These are phyloP conservation scores for Phytophthora kernoviae DNA, from an alignment of 352 stramenopile genomes.

Conservation along the genomic window DNA sequence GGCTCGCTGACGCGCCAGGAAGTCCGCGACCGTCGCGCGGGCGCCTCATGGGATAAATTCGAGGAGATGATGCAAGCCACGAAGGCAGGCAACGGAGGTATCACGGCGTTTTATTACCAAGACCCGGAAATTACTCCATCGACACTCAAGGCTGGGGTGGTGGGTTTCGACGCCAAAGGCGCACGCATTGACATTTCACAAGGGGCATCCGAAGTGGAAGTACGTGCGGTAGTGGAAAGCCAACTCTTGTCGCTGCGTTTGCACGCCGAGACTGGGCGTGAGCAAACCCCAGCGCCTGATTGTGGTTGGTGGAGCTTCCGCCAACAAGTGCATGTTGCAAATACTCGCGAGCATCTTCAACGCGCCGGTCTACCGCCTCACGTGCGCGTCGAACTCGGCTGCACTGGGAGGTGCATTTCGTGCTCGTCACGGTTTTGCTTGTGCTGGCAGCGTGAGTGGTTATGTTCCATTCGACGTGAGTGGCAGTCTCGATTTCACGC, in stretches of 20 bases:
- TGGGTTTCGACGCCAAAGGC: conserved; percentile 47
- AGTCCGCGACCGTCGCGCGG: conserved; percentile 47
- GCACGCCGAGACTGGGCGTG: conserved; percentile 63
- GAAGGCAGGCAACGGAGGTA: conserved; percentile 47
- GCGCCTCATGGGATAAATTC: conserved; percentile 59
- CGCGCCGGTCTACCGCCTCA: conserved; percentile 52
- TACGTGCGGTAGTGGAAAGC: conserved; percentile 69
- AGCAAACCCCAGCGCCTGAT: conserved; percentile 57
- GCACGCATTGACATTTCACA: conserved; percentile 19
- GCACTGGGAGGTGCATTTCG: conserved; percentile 58
- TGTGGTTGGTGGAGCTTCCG: conserved; percentile 61
- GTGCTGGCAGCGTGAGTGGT: conserved; percentile 16
- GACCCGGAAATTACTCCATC: conserved; percentile 75
- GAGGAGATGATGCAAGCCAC: conserved; percentile 49
- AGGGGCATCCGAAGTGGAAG: conserved; percentile 32
- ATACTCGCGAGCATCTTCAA: conserved; percentile 67
- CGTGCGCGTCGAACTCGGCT: conserved; percentile 50
- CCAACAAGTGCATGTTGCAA: conserved; percentile 64
- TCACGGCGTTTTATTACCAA: conserved; percentile 63
- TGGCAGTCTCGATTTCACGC: conserved; percentile 42
- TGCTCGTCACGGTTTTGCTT: conserved; percentile 46
- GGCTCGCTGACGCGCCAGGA: conserved; percentile 74
- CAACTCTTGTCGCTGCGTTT: conserved; percentile 67
- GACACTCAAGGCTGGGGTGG: conserved; percentile 45
- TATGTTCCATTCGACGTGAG: conserved; percentile 47